A percentile compares a stretch with the other conserved stretches of the same genome.
These are phyloP conservation scores for Xylariaceae sp. DNA, from an alignment of 2,329 filamentous ascomycete species.

Conservation along the genomic window DNA sequence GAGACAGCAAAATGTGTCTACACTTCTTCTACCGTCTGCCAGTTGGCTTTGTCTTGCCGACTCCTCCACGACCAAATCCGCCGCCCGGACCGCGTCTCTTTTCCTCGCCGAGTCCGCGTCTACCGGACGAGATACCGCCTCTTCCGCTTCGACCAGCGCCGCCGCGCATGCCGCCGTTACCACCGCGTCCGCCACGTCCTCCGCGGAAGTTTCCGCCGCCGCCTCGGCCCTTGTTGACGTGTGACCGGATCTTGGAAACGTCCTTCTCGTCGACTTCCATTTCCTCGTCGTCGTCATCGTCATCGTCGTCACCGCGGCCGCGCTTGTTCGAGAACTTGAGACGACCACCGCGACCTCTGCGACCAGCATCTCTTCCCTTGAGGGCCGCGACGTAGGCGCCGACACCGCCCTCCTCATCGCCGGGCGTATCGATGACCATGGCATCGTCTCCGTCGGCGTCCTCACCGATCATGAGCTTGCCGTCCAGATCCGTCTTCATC, in stretches of 20 bases:
- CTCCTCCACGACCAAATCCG: constrained; percentile 31
- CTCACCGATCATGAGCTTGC: constrained; percentile 70
- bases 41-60: constrained; percentile 39
- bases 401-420: constrained; percentile 48
- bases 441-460: constrained; percentile 46
- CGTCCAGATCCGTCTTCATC: constrained; percentile 68
- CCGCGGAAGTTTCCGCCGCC: background rate
- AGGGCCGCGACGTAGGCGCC: constrained; percentile 66
- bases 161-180: constrained; percentile 22
- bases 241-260: constrained; percentile 47
- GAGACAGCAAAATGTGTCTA: background rate
- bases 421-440: constrained; percentile 57
- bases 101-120: constrained; percentile 47
- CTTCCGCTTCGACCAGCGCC: constrained; percentile 30
- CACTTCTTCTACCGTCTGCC: constrained; percentile 25
- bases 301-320: constrained; percentile 43
- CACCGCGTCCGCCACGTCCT: constrained; percentile 15
- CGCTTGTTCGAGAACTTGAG: constrained; percentile 66
- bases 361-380: constrained; percentile 60
- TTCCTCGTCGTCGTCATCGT: constrained; percentile 47
- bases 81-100: constrained; percentile 40
- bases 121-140: constrained; percentile 40
- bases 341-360: constrained; percentile 60
- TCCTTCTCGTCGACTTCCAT: constrained; percentile 49
- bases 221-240: constrained; percentile 35